These are phyloP conservation scores for Tetracentron sinense DNA, from an alignment of 164 flowering plant species.

Conservation along the genomic window DNA sequence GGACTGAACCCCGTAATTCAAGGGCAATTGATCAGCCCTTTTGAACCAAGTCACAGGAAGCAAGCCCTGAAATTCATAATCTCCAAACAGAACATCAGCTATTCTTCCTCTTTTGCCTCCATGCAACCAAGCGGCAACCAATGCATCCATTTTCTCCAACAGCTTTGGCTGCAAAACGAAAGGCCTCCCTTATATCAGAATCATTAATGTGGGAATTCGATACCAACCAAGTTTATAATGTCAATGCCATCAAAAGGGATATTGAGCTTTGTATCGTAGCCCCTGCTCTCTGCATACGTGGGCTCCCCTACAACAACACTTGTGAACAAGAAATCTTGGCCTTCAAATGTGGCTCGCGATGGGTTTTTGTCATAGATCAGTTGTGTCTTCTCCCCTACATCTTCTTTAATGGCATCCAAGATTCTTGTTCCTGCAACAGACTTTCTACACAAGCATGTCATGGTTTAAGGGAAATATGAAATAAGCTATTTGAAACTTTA, in stretches of 20 bases:
- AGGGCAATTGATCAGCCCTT: slow-evolving; percentile 60
- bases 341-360: slow-evolving; percentile 41
- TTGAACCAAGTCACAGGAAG: slow-evolving; percentile 78
- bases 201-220: slow-evolving; percentile 60
- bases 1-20: slow-evolving; percentile 40
- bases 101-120: slow-evolving; percentile 77
- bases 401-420: slow-evolving; percentile 46
- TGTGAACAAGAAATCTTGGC: slow-evolving; percentile 54
- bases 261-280: slow-evolving; percentile 58
- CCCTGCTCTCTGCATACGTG: slow-evolving; percentile 67
- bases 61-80: slow-evolving; percentile 57
- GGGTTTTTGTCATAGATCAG: slow-evolving; percentile 48
- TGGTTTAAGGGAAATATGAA: too few relatives aligned
- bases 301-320: slow-evolving; percentile 79
- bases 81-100: slow-evolving; percentile 76
- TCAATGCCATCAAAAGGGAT: slow-evolving; percentile 60
- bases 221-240: slow-evolving; percentile 42
- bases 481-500: too few relatives aligned
- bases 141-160: slow-evolving; percentile 58
- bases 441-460: too few relatives aligned
- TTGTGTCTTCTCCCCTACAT: slow-evolving; percentile 41
- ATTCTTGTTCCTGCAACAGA: slow-evolving; percentile 57
- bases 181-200: slow-evolving; percentile 78
- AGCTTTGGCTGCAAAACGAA: slow-evolving; percentile 52
- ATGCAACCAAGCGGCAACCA: slow-evolving; percentile 85